Evolutionary conservation across 2,329 filamentous ascomycete species (phyloP), one percentile per base, ranked within the genome.

Genomic region (Monosporascus cannonballus): DNA sequence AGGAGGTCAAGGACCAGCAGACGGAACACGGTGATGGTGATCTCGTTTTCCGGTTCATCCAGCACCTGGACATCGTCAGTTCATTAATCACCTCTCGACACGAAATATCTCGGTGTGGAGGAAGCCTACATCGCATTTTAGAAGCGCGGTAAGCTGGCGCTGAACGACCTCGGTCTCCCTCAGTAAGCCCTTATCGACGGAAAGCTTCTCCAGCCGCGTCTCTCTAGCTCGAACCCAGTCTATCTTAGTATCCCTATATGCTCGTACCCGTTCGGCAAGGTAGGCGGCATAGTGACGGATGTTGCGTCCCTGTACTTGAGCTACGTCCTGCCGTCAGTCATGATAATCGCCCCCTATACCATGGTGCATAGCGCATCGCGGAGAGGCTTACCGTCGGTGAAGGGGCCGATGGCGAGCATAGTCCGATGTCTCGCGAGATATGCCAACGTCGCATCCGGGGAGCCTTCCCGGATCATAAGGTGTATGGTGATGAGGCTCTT

Each of bases 401-500:
- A 96, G 67, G 85, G 87, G 71, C 90, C 94, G 62, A 96, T 90
- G 20, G 90, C 89, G 58, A 99, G 78, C 68, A 90, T 83, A 63
- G 87, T 89, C 51, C 90, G 87, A 67, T 93, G 87, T 60, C 88
- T 86, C 44, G 92, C 81, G 36, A 99, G 81, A 64, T 90, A 96
- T 56, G 84, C 81, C 59, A 99, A 77, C 3, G 94, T 96, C 48
- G 91, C 88, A 68, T 97, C 90, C 36, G 87, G 85, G 58, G 92
- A 87, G 51, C 94, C 94, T 74, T 99, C 94, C 61, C 94, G 84
- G 68, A 99, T 94, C 94, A 99, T 97, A 56, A 97, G 76, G 70
- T 99, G 94, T 47, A 96, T 85, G 48, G 96, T 94, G 64, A 97
- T 96, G 61, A 99, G 78, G 63, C 90, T 87, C 77, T 99, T 99